Base-by-base conservation (phyloP, 306 rosid species). In the Fragaria nilgerrensis region DNA sequence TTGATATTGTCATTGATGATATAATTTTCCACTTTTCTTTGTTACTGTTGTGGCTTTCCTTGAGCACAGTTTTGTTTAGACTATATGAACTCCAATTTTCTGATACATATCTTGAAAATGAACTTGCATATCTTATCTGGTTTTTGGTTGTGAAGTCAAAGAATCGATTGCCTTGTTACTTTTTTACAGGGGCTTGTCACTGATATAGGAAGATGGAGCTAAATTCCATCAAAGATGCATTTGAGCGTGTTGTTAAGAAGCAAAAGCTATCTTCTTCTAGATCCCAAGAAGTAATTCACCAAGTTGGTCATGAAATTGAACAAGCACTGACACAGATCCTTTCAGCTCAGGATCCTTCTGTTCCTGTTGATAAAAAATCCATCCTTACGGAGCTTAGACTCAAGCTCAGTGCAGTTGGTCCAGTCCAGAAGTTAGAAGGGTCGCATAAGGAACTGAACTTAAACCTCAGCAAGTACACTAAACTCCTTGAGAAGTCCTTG, bases 201-300 rank as follows among this genome's bases (percentile, higher is more conserved):
- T 75, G 27, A 66, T 79, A 41, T 61, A 53, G 71, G 73, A 75
- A 77, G 78, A 93, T 90, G 97, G 97, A 93, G 79, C 82, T 89
- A 79, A 85, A 72, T 81, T 82, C 86, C 79, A 76, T 90, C 74
- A 88, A 73, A 83, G 96, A 93, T 86, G 88, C 96, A 76, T 90
- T 90, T 86, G 91, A 90, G n/a, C 89, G 90, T 72, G 92, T 89
- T 43, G 80, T 89, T 73, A 90, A 93, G 88, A 90, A 93, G 87
- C 96, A 89, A 83, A 93, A 90, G 82, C 79, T 88, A 45, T 90
- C 91, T 76, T 85, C 87, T 78, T 87, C 94, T 63, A 85, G 80
- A 84, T 86, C 90, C 72, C 91, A 87, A 75, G 94, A 90, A 81
- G 86, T 88, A 44, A 86, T 88, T 73, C 90, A 90, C 77, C 91